Percentiles rank a stretch among this genome's conserved stretches.
These are phyloP conservation scores for Annulohypoxylon maeteangense DNA, from an alignment of 495 filamentous ascomycete genomes.

Conservation along the genomic window DNA sequence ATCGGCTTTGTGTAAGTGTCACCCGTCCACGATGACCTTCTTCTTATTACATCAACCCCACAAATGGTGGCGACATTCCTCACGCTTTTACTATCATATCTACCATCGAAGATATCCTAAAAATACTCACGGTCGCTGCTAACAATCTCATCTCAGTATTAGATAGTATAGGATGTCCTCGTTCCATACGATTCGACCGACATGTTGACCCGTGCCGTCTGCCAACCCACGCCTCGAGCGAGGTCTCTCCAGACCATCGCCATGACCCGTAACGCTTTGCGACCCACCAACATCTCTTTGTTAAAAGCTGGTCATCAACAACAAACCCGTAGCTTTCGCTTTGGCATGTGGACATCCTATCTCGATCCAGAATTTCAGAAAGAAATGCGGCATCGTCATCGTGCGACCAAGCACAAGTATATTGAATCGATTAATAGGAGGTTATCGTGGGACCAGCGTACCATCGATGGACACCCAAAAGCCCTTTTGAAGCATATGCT, in stretches of 20 bases:
- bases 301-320: slow-evolving; percentile 38
- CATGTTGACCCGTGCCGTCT: slow-evolving; percentile 52
- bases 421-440: slow-evolving; percentile 49
- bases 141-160: background rate
- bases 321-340: slow-evolving; percentile 59
- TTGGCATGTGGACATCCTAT: slow-evolving; percentile 57
- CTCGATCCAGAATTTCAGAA: slow-evolving; percentile 51
- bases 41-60: slow-evolving; percentile 9
- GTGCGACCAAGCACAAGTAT: slow-evolving; percentile 54
- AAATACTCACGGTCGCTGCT: slow-evolving; percentile 4
- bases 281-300: slow-evolving; percentile 33
- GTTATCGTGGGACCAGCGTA: slow-evolving; percentile 53
- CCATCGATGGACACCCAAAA: slow-evolving; percentile 43
- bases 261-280: slow-evolving; percentile 29
- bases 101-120: background rate
- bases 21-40: background rate
- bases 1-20: slow-evolving; percentile 33
- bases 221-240: slow-evolving; percentile 46
- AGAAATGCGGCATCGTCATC: slow-evolving; percentile 54
- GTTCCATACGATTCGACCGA: slow-evolving; percentile 26
- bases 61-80: slow-evolving; percentile 18
- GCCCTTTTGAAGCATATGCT: slow-evolving; percentile 49
- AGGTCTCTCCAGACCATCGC: slow-evolving; percentile 42
- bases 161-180: slow-evolving; percentile 30
- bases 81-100: background rate